Evolutionary conservation across 768 basidiomycete species (phyloP), one percentile per base, ranked within the genome.

Genomic region (Suillus alpinus): DNA sequence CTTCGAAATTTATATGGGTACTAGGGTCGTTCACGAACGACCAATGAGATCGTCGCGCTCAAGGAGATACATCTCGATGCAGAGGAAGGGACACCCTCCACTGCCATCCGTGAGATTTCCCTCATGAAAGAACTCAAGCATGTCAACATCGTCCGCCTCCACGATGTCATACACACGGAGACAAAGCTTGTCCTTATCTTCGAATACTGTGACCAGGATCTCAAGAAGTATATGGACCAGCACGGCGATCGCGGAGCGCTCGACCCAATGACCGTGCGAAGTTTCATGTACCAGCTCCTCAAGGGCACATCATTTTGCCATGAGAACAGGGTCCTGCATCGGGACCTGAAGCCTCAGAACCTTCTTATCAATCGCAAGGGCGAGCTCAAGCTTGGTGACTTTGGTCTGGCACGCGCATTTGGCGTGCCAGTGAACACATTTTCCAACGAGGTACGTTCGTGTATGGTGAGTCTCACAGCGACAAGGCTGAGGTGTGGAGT

Each of bases 41-140:
- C 95, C n/a, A 97, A 97, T 68, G 97, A 98, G 75, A 94, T 97
- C 57, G 97, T 99, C 18, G 97, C 97, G 13, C 76, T 99, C 59
- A 99, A 99, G 75, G 97, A 99, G 79, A 99, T 99, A 65, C 95
- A 98, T 70, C 90, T 99, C 62, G 97, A 99, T 79, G 92, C 97
- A 5, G 97, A 99, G 76, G 97, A 99, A 78, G 97, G 97, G 37
- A 99, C 97, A 0, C 97, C 97, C 36, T 95, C 92, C 50, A 99
- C 97, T 14, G 97, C 97, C 58, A 99, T 99, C 73, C 89, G 97
- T 51, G 97, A 99, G 81, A 98, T 99, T 69, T 95, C 93, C 44
- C 84, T 98, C 66, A 98, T 98, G 95, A 98, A 99, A 75, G 97
- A 99, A 73, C 88, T 99, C 69, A 97, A 97, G 75, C 97, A 99